phyloP scores from a whole-genome alignment of 257 asterid genomes.

The Avicennia marina region DNA sequence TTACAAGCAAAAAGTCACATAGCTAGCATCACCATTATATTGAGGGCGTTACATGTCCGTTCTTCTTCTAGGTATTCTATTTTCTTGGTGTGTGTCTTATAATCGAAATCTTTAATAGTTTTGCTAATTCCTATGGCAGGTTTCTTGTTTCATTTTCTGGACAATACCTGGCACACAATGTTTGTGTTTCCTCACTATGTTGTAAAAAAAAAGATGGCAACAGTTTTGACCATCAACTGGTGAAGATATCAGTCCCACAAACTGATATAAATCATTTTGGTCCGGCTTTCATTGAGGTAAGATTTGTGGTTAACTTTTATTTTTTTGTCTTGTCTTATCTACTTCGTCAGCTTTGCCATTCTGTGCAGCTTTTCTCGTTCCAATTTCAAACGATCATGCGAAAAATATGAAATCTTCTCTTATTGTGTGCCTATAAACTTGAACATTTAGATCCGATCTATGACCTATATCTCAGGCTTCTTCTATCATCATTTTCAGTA shows the following conservation, averaged over 20 bases:
- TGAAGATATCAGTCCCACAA: conserved; percentile 63
- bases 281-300: conserved; percentile 89
- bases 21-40: no score
- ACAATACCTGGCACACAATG: conserved; percentile 50
- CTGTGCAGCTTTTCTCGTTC: background rate
- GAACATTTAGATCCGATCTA: no score
- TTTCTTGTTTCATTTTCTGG: conserved; percentile 84
- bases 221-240: conserved; percentile 49
- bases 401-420: no score
- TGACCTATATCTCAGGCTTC: no score
- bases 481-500: no score
- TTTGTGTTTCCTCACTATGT: conserved; percentile 36
- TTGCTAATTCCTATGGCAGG: conserved; percentile 38
- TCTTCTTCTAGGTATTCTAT: no score
- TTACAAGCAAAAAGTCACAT: no score
- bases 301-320: background rate
- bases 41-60: no score
- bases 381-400: no score
- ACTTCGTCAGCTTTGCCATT: no score
- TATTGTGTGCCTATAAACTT: no score
- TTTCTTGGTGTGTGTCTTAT: background rate
- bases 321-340: no score
- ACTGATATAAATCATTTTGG: conserved; percentile 54
- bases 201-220: conserved; percentile 34
- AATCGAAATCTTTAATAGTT: background rate